Percentiles rank a stretch among this genome's conserved stretches.
Conservation (phyloP, 176 grass and related monocot genomes). For the Carex littledalei region DNA sequence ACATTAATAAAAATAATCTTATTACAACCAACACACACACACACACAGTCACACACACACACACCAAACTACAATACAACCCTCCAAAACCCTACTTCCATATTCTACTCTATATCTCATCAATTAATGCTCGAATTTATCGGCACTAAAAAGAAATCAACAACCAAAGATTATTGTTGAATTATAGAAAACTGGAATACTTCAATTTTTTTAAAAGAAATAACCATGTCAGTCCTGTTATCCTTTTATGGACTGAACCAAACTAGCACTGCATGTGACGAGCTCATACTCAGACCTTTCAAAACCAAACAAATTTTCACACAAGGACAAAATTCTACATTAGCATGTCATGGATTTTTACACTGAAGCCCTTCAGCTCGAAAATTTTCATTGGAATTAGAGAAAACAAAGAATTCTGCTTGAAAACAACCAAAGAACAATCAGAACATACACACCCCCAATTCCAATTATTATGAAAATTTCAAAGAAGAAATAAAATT, state of each 20-base stretch:
- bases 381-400: constrained; percentile 3
- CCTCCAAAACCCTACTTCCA: neutral
- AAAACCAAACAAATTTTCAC: neutral
- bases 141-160: neutral
- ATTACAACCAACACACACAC: neutral
- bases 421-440: neutral
- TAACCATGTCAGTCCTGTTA: neutral
- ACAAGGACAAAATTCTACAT: neutral
- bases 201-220: neutral
- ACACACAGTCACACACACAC: neutral
- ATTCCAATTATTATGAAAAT: constrained; percentile 14
- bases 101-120: neutral
- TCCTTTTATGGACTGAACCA: neutral
- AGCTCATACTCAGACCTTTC: neutral
- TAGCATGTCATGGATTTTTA: neutral
- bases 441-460: neutral
- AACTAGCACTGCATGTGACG: neutral
- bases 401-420: neutral
- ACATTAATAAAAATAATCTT: neutral
- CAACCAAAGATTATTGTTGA: neutral
- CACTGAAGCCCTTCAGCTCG: neutral
- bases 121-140: neutral
- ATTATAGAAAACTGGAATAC: neutral
- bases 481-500: neutral
- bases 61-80: neutral